Evolutionary conservation across 495 filamentous ascomycete species (phyloP).

Genomic region (Trichoderma erinaceum): DNA sequence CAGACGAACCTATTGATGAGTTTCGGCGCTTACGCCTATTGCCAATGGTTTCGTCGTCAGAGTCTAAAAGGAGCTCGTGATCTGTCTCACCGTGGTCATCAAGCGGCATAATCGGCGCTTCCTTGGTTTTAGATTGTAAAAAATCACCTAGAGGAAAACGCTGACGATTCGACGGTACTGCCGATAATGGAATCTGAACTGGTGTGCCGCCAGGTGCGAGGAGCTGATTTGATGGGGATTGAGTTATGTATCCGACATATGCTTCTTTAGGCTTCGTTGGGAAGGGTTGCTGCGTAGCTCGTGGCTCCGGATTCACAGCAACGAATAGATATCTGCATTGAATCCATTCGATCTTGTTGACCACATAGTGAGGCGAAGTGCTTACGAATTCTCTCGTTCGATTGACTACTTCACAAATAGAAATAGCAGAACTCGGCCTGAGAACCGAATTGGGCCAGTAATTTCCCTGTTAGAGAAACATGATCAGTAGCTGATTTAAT

Average conservation of each 20-base stretch:
- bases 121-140: not conserved
- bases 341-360: conserved; percentile 78
- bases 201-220: not conserved
- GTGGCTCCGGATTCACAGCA: conserved; percentile 19
- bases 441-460: conserved; percentile 65
- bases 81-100: conserved; percentile 4
- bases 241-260: conserved; percentile 18
- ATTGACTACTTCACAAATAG: conserved; percentile 86
- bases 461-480: not conserved
- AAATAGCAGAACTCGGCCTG: conserved; percentile 53
- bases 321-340: conserved; percentile 87
- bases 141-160: not conserved
- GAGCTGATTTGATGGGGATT: conserved; percentile 21
- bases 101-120: too few relatives aligned
- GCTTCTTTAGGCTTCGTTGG: conserved; percentile 19
- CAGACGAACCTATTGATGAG: not conserved
- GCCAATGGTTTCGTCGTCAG: conserved; percentile 23
- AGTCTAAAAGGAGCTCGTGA: not conserved
- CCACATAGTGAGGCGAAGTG: conserved; percentile 58
- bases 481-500: not conserved
- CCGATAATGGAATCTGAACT: conserved; percentile 27
- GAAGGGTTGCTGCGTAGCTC: not conserved
- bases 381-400: conserved; percentile 54
- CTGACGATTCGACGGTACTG: conserved; percentile 20
- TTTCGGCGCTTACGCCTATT: too few relatives aligned